Base-by-base conservation (phyloP, 306 rosid genomes). In the Datisca glomerata region DNA sequence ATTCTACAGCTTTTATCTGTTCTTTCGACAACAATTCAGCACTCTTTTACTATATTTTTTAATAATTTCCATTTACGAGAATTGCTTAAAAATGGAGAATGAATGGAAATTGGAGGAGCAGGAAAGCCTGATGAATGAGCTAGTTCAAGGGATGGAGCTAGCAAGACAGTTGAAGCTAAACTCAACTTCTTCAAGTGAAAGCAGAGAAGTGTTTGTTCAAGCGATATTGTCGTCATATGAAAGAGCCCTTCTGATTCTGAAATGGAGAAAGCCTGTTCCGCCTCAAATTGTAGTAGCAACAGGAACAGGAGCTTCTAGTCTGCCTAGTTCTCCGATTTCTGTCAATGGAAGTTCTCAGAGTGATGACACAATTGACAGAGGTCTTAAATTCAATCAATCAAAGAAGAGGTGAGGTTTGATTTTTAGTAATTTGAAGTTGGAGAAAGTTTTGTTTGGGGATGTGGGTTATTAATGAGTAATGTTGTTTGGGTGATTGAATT, bases 331-430 rank as follows among this genome's bases (percentile, higher is more conserved):
- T 21, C 81, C 78, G 1, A 31, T 62, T 8, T 81, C 91, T n/a
- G 63, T 28, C 32, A 45, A 61, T 4, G 80, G 36, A 41, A 73
- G 83, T 43, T 83, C 80, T 38, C 55, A 45, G 32, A 28, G 61
- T 12, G 78, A 75, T 8, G 82, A 75, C 39, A 8, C n/a, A n/a
- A n/a, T 40, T 37, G 76, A 70, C 11, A 67, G 46, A 38, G 63
- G 27, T 21, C 33, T 52, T 54, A 61, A 45, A 52, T 64, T 68
- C 47, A 69, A 52, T 23, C 70, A 63, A 47, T 43, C 79, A 28
- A 78, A 83, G 71, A 83, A 75, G 60, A 83, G 91, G 94, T 71
- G 41, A 51, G n/a, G n/a, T n/a, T n/a, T n/a, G n/a, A n/a, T n/a
- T n/a, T n/a, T n/a, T n/a, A n/a, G n/a, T n/a, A n/a, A n/a, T 24